Evolutionary conservation across 768 basidiomycete genomes (phyloP), one percentile per base, ranked within the genome.

Genomic region (Flagelloscypha sp.): DNA sequence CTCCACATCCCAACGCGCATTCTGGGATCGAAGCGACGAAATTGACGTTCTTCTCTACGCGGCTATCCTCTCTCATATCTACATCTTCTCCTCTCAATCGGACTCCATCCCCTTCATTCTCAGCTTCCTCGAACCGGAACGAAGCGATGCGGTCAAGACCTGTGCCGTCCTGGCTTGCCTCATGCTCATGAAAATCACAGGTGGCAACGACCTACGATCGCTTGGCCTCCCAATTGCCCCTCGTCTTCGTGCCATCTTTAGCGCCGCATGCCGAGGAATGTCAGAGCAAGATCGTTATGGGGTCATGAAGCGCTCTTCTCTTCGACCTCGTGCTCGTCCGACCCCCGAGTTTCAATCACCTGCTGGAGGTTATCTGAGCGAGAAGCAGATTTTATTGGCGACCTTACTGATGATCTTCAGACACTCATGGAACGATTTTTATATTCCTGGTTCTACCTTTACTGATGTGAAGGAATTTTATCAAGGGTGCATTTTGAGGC

Each of bases 81-180:
- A 72, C 53, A 73, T 84, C 10, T 84, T 82, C 45, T 53, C 85
- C 15, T 70, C 81, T 0, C 59, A 66, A 27, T 71, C 76, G 28
- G 80, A 85, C 24, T 66, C 75, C 2, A 30, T 78, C 6, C 63
- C 65, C 0, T 48, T 88, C 5, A 84, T 90, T 49, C 48, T 61
- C 15, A 62, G 63, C 10, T 84, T 85, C 43, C 52, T 88, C 27
- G 76, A 82, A 37, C 75, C 86, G 7, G 83, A 87, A 46, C 72
- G 82, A 20, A 81, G 84, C 1, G 84, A 88, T 17, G 80, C 81
- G 2, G 74, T 86, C 45, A 90, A 90, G 62, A 73, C 81, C 8
- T 74, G 75, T 39, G 88, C 71, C 2, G 65, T 90, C 36, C 76
- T 80, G 42, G 84, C 88, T 2, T 78, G 72, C 45, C 56, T 84